Conservation (phyloP, 306 rosid species). For the Herpetospermum pedunculosum region DNA sequence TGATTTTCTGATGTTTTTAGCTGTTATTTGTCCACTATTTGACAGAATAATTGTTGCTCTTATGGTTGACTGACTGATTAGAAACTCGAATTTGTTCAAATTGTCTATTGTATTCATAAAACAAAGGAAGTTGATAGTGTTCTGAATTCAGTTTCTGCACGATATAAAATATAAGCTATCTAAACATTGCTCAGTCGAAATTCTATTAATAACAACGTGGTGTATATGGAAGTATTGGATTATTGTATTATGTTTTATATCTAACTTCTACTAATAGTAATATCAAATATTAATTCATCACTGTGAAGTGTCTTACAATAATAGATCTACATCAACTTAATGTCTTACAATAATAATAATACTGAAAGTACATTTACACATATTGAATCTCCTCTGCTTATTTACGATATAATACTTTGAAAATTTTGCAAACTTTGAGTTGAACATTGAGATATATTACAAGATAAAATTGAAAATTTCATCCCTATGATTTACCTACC, state of each 20-base stretch:
- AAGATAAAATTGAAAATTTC: not conserved
- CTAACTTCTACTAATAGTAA: not conserved
- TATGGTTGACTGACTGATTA: not conserved
- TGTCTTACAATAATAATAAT: too few species aligned
- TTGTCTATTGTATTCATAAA: not conserved
- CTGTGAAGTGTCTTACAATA: not conserved
- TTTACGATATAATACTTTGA: too few species aligned
- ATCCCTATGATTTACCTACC: not conserved
- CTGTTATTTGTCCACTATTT: not conserved
- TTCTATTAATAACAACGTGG: not conserved
- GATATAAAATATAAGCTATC: not conserved
- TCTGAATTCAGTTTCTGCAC: not conserved
- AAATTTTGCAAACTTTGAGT: too few species aligned
- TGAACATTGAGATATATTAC: not conserved
- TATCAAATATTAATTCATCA: not conserved
- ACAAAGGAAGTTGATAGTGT: not conserved
- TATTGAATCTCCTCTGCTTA: too few species aligned
- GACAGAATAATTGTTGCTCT: not conserved
- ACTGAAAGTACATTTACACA: too few species aligned
- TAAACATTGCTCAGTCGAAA: not conserved
- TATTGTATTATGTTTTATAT: not conserved
- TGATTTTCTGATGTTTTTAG: constrained; percentile 6
- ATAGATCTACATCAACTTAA: too few species aligned
- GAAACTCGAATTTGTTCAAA: not conserved
- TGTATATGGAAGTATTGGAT: not conserved